phyloP scores from a whole-genome alignment of 306 rosid genomes.

The Dryas drummondii region DNA sequence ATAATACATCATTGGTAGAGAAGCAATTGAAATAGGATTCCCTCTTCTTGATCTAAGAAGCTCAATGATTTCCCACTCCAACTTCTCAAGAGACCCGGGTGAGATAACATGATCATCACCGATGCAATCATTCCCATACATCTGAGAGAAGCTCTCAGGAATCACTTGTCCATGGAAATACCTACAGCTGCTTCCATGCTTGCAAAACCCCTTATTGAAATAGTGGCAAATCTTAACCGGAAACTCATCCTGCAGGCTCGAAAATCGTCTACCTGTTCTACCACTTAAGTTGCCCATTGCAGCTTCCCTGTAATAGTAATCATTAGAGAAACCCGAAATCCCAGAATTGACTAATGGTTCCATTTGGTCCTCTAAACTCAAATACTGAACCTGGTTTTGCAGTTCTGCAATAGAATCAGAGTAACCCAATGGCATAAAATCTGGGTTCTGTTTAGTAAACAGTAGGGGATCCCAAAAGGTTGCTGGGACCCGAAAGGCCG shows the following conservation, averaged over 20 bases:
- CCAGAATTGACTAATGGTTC: slow-evolving; percentile 36
- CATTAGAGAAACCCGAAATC: slow-evolving; percentile 29
- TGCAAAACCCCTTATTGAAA: slow-evolving; percentile 75
- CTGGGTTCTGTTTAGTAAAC: slow-evolving; percentile 26
- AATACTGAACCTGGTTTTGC: slow-evolving; percentile 37
- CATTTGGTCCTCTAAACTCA: slow-evolving; percentile 45
- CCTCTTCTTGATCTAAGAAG: slow-evolving; percentile 66
- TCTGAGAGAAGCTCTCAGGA: slow-evolving; percentile 45
- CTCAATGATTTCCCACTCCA: slow-evolving; percentile 70
- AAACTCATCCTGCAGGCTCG: slow-evolving; percentile 33
- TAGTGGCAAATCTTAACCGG: slow-evolving; percentile 68
- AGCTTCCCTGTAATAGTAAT: slow-evolving; percentile 39
- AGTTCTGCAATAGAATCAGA: slow-evolving; percentile 43
- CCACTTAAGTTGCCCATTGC: slow-evolving; percentile 24
- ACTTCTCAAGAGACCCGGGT: slow-evolving; percentile 54
- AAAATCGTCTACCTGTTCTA: slow-evolving; percentile 35
- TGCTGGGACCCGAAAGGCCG: slow-evolving; percentile 31
- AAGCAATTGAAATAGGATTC: slow-evolving; percentile 75
- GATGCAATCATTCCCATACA: slow-evolving; percentile 34
- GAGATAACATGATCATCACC: slow-evolving; percentile 50
- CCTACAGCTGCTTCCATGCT: slow-evolving; percentile 72
- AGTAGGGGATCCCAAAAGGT: slow-evolving; percentile 46
- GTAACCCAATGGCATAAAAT: slow-evolving; percentile 30
- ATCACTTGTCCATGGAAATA: slow-evolving; percentile 51
- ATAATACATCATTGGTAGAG: slow-evolving; percentile 75